Percentiles rank a stretch among this genome's conserved stretches.
Evolutionary conservation across 2,329 filamentous ascomycete genomes (phyloP).

Genomic region (Chaetomium sp.): DNA sequence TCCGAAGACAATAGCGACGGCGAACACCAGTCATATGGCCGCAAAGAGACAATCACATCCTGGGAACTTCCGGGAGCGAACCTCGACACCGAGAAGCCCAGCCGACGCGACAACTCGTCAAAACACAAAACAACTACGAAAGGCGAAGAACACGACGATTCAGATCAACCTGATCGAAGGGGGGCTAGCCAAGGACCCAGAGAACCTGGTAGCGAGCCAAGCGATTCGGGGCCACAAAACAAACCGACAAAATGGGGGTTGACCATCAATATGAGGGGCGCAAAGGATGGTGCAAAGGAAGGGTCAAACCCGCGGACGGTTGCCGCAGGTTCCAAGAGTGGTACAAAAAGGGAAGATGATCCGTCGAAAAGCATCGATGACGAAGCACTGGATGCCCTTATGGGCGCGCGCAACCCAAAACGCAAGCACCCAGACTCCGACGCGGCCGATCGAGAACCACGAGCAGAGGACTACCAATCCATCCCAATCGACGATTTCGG

Average conservation of each 20-base stretch:
- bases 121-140: not conserved
- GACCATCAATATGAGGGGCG: slow-evolving; percentile 36
- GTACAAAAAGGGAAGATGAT: slow-evolving; percentile 4
- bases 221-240: slow-evolving; percentile 33
- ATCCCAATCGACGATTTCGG: slow-evolving; percentile 95
- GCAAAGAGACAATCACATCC: slow-evolving; percentile 41
- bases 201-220: not conserved
- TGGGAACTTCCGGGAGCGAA: slow-evolving; percentile 8
- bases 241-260: slow-evolving; percentile 52
- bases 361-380: slow-evolving; percentile 35
- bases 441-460: slow-evolving; percentile 63
- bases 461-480: slow-evolving; percentile 75
- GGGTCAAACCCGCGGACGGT: not conserved
- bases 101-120: not conserved
- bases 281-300: not conserved
- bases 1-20: slow-evolving; percentile 29
- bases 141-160: not conserved
- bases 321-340: slow-evolving; percentile 13
- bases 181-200: not conserved
- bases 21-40: slow-evolving; percentile 18
- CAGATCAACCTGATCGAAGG: not conserved
- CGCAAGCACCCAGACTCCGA: slow-evolving; percentile 55
- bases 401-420: slow-evolving; percentile 39
- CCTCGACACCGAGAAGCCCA: slow-evolving; percentile 4
- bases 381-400: slow-evolving; percentile 59